Evolutionary conservation across 371 early-diverging fungal species (phyloP).

Genomic region (Zopfochytrium polystomum): DNA sequence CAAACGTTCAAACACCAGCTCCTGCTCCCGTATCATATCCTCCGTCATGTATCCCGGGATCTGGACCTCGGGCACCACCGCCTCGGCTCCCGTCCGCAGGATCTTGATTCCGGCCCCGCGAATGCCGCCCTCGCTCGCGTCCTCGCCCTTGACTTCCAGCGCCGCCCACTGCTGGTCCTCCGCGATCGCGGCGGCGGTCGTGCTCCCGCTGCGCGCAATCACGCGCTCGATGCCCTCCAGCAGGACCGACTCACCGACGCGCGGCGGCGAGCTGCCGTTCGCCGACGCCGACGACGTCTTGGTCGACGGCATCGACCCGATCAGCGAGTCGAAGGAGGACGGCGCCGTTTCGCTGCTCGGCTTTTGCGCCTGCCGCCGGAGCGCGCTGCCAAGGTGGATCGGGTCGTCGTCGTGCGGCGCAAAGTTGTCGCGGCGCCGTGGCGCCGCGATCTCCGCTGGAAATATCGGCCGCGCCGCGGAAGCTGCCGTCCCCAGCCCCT

Average conservation of each 20-base stretch:
- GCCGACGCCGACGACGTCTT: neutral
- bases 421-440: no score
- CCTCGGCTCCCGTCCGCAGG: slow-evolving; percentile 31
- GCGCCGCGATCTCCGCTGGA: no score
- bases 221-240: slow-evolving; percentile 21
- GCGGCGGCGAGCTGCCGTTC: neutral
- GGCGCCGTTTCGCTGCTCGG: no score
- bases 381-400: no score
- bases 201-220: slow-evolving; percentile 10
- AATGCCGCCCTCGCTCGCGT: slow-evolving; percentile 16
- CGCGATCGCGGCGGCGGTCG: slow-evolving; percentile 22
- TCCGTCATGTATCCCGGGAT: slow-evolving; percentile 83
- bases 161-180: slow-evolving; percentile 36
- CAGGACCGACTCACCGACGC: slow-evolving; percentile 16
- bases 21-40: slow-evolving; percentile 82
- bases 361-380: no score
- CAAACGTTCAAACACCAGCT: slow-evolving; percentile 68
- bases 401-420: no score
- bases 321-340: no score
- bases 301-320: neutral
- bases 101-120: slow-evolving; percentile 14
- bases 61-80: slow-evolving; percentile 35
- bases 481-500: no score
- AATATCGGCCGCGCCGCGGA: no score
- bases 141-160: slow-evolving; percentile 33